Percentiles rank a stretch among this genome's conserved stretches.
phyloP scores from a whole-genome alignment of 306 rosid species.

The Hippophae gyantsensis region DNA sequence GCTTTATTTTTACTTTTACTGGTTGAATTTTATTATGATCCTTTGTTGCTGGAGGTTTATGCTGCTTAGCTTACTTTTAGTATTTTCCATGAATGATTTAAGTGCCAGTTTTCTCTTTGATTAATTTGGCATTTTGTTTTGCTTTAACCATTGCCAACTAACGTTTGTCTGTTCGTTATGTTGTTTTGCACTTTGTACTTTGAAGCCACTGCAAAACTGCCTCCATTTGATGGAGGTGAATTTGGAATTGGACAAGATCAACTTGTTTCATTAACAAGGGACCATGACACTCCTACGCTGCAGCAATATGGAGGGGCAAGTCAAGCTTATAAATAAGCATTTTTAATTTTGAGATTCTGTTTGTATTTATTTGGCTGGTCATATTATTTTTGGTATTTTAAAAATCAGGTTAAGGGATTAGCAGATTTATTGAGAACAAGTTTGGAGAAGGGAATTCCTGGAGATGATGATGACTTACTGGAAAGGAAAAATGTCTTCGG shows the following conservation, averaged over 20 bases:
- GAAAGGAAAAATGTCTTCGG: conserved; percentile 64
- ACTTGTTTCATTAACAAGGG: conserved; percentile 63
- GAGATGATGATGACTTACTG: conserved; percentile 64
- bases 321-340: conserved; percentile 7
- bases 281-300: conserved; percentile 46
- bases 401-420: conserved; percentile 61
- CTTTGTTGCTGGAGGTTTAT: too few species aligned
- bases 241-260: conserved; percentile 67
- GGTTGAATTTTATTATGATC: too few species aligned
- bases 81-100: too few species aligned
- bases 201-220: conserved; percentile 27
- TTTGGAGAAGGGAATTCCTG: conserved; percentile 68
- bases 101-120: too few species aligned
- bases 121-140: too few species aligned
- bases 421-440: conserved; percentile 52
- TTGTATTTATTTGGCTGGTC: background rate
- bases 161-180: background rate
- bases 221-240: conserved; percentile 36
- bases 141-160: background rate
- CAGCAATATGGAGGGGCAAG: conserved; percentile 76
- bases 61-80: too few species aligned
- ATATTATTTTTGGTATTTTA: conserved; percentile 11
- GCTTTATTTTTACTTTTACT: too few species aligned
- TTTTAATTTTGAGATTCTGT: conserved; percentile 1
- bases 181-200: conserved; percentile 7